Evolutionary conservation across 1,284 basidiomycete genomes (phyloP), one percentile per base, ranked within the genome.

Genomic region (Ganoderma sp.): DNA sequence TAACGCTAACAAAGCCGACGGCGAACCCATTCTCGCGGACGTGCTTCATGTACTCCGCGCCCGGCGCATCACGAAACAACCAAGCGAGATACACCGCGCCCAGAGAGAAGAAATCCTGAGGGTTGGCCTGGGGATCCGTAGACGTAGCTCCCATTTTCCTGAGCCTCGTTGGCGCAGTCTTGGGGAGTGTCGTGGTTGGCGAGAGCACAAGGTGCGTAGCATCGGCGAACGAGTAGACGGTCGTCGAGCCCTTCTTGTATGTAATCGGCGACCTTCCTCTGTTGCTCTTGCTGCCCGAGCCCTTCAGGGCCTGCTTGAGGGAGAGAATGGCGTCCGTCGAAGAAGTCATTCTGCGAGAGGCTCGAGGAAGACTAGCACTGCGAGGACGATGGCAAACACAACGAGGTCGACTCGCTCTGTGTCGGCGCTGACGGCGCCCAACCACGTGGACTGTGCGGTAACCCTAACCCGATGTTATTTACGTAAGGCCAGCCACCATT

Each of bases 41-140:
- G 74, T 93, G 90, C 78, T 90, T 91, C 86, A 97, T 90, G 79
- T 97, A 98, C 74, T 96, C 94, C 32, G 90, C 92, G 43, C 90
- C 88, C 1, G 88, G 84, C 0, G 87, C 87, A 76, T 94, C 92
- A 61, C 88, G 84, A 50, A 92, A 84, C 1, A 89, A 81, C 91
- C 91, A 97, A 48, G 91, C 91, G 17, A 96, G 83, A 75, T 93
- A 91, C 6, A 97, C 82, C 2, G 94, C 92, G 67, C 93, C 92
- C 19, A 96, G 78, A 8, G 90, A 85, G 79, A 93, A 94, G 73
- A 93, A 92, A 65, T 93, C 91, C 19, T 82, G 79, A 0, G 86
- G 80, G 3, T 81, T 80, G 1, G 82, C 68, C 10, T 78, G 66
- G 67, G 83, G 77, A 79, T 84, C 75, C 8, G 76, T 78, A 10